Conservation (phyloP, 1,284 basidiomycete species). For the Cerrena zonata region DNA sequence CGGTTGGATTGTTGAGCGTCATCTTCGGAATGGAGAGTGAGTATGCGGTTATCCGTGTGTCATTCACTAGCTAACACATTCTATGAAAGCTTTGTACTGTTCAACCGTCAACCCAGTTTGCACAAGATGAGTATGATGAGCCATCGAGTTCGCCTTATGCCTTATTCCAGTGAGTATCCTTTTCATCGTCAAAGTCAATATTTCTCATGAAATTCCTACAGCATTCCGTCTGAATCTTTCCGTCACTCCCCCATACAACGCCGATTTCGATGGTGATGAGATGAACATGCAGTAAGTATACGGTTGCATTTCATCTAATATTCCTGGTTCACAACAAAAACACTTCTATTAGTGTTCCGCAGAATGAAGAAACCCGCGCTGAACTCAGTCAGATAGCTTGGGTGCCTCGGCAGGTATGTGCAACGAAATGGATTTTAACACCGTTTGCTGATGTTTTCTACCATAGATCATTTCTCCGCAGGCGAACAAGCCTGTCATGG, state of each 20-base stretch:
- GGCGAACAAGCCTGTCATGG: slow-evolving; percentile 99
- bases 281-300: slow-evolving; percentile 98
- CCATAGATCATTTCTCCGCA: slow-evolving; percentile 94
- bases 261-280: slow-evolving; percentile 99
- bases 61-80: neutral
- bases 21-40: slow-evolving; percentile 95
- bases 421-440: neutral
- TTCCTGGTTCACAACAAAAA: too few species aligned
- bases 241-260: slow-evolving; percentile 90
- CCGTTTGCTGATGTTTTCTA: neutral
- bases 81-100: slow-evolving; percentile 78
- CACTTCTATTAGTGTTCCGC: slow-evolving; percentile 77
- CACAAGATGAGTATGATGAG: slow-evolving; percentile 99
- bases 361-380: slow-evolving; percentile 97
- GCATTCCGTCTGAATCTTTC: slow-evolving; percentile 96
- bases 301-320: too few species aligned
- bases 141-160: slow-evolving; percentile 96
- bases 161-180: slow-evolving; percentile 89
- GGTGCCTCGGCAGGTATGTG: slow-evolving; percentile 87
- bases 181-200: neutral
- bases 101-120: slow-evolving; percentile 96
- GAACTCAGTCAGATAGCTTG: slow-evolving; percentile 97
- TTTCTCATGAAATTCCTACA: slow-evolving; percentile 32
- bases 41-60: slow-evolving; percentile 30
- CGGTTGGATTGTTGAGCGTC: slow-evolving; percentile 98